Conservation (phyloP, 768 basidiomycete species). For the Hygrocybe punicea region DNA sequence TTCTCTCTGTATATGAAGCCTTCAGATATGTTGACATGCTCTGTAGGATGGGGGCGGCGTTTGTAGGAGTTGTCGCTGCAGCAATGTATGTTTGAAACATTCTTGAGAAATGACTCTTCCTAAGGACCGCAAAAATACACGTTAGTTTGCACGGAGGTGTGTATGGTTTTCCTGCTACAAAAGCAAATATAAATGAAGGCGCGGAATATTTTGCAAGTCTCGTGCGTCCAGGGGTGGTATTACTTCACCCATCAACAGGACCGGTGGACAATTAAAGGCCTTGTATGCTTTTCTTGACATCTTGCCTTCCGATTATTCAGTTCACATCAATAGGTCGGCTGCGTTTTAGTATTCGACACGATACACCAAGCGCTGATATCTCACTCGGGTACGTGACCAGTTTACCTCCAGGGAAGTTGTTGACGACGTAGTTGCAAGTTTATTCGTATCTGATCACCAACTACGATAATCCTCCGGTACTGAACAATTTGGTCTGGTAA, state of each 20-base stretch:
- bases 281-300: slow-evolving; percentile 28
- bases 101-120: background rate
- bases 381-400: slow-evolving; percentile 40
- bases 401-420: slow-evolving; percentile 3
- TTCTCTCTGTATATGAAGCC: background rate
- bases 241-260: slow-evolving; percentile 47
- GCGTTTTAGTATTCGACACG: slow-evolving; percentile 43
- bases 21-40: background rate
- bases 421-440: slow-evolving; percentile 26
- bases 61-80: slow-evolving; percentile 40
- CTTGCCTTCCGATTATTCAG: background rate
- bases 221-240: slow-evolving; percentile 45
- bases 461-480: slow-evolving; percentile 20
- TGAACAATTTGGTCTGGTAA: slow-evolving; percentile 9
- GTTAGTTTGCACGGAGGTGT: slow-evolving; percentile 11
- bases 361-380: slow-evolving; percentile 48
- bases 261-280: slow-evolving; percentile 38
- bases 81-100: slow-evolving; percentile 11
- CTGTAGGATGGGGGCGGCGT: slow-evolving; percentile 43
- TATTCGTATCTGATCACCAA: slow-evolving; percentile 49
- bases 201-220: slow-evolving; percentile 37
- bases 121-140: background rate
- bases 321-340: slow-evolving; percentile 33
- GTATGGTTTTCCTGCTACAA: background rate
- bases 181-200: background rate